Conservation (phyloP, 1,284 basidiomycete species). For the Rhodotorula sp. region DNA sequence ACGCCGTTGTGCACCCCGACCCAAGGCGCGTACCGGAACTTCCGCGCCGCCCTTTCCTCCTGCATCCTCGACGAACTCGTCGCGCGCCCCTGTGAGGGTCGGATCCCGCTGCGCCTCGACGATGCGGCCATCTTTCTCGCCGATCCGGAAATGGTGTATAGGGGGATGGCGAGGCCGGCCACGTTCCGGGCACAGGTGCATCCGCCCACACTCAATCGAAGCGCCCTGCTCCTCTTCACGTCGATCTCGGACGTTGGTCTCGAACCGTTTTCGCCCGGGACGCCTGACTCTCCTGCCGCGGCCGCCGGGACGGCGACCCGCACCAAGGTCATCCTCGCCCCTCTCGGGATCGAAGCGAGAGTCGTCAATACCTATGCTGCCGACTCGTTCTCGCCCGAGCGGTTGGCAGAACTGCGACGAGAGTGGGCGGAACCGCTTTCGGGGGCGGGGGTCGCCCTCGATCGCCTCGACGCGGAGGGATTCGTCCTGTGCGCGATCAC, state of each 20-base stretch:
- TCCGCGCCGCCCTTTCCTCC: constrained; percentile 3
- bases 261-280: constrained; percentile 2
- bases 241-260: neutral
- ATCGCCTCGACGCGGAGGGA: neutral
- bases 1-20: neutral
- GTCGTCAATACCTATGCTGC: constrained; percentile 4
- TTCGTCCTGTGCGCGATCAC: constrained; percentile 33
- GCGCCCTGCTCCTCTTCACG: constrained; percentile 1
- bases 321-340: constrained; percentile 24
- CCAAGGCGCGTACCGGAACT: constrained; percentile 9
- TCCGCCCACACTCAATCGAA: neutral
- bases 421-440: constrained; percentile 23
- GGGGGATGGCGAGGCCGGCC: neutral
- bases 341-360: constrained; percentile 15
- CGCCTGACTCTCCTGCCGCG: neutral
- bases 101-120: neutral
- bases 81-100: neutral
- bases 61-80: constrained; percentile 12
- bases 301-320: neutral
- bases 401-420: neutral
- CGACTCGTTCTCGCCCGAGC: neutral
- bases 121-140: constrained; percentile 4
- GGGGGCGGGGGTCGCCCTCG: neutral
- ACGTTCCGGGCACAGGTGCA: neutral
- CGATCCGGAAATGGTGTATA: neutral